Conservation (phyloP, 805 yeast genomes). For the Geotrichum ghanense region DNA sequence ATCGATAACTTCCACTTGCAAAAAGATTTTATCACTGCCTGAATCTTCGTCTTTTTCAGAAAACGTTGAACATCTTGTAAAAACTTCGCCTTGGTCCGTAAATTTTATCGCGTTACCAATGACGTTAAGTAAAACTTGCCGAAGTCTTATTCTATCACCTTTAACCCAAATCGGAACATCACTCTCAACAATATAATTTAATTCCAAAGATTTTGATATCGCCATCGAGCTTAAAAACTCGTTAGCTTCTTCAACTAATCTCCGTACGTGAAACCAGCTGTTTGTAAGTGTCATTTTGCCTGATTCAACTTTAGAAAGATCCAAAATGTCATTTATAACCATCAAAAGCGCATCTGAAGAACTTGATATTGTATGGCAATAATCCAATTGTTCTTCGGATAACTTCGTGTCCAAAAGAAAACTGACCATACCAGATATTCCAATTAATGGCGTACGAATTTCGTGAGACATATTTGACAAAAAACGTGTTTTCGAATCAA, state of each 20-base stretch:
- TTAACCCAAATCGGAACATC: conserved; percentile 23
- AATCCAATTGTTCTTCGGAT: conserved; percentile 25
- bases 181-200: conserved; percentile 21
- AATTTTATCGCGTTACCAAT: conserved; percentile 28
- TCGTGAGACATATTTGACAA: conserved; percentile 28
- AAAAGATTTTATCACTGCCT: conserved; percentile 9
- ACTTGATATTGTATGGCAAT: conserved; percentile 25
- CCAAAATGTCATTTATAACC: conserved; percentile 27
- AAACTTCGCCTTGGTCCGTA: conserved; percentile 24
- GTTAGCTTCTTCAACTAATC: conserved; percentile 24
- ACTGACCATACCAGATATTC: conserved; percentile 27
- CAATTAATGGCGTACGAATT: conserved; percentile 27
- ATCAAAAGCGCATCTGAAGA: conserved; percentile 24
- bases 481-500: conserved; percentile 28
- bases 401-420: conserved; percentile 24
- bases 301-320: conserved; percentile 26
- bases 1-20: conserved; percentile 24
- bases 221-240: conserved; percentile 25
- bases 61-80: conserved; percentile 18
- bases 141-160: conserved; percentile 26
- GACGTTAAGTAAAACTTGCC: conserved; percentile 25
- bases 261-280: conserved; percentile 23
- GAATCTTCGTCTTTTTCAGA: conserved; percentile 5
- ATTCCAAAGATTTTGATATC: conserved; percentile 23
- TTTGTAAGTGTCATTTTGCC: conserved; percentile 24